These are phyloP conservation scores for Fusarium avenaceum DNA, from an alignment of 2,329 filamentous ascomycete genomes.

Conservation along the genomic window DNA sequence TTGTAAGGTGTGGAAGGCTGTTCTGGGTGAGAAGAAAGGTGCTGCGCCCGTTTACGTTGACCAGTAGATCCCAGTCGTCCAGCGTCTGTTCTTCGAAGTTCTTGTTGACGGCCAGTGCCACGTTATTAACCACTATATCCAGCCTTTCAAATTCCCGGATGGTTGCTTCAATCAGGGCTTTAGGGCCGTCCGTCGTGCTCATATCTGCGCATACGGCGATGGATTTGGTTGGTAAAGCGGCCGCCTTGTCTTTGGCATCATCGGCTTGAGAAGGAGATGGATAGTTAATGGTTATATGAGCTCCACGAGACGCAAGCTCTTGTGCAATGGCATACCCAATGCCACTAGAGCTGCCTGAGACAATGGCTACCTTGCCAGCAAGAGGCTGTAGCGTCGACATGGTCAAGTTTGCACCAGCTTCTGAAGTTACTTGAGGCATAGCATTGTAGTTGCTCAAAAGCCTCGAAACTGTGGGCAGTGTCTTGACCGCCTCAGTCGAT, in stretches of 20 bases:
- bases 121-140: slow-evolving; percentile 6
- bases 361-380: slow-evolving; percentile 4
- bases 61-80: slow-evolving; percentile 1
- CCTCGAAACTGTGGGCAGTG: no score
- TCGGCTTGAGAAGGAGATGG: not conserved
- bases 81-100: not conserved
- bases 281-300: not conserved
- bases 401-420: not conserved
- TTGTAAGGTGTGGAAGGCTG: not conserved
- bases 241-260: not conserved
- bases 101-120: slow-evolving; percentile 1
- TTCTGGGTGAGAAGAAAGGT: not conserved
- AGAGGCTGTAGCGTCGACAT: not conserved
- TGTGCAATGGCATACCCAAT: slow-evolving; percentile 2
- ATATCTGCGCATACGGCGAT: not conserved
- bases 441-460: no score
- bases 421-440: no score
- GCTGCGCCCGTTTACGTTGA: slow-evolving; percentile 5
- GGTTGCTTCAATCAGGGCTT: fast-evolving
- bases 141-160: not conserved
- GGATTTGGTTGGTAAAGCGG: no score
- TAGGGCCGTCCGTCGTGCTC: not conserved
- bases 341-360: slow-evolving; percentile 1
- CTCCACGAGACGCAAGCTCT: not conserved
- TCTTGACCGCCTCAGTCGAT: no score